These are phyloP conservation scores for Leishmania tarentolae DNA, from an alignment of 208 protist genomes.

Conservation along the genomic window DNA sequence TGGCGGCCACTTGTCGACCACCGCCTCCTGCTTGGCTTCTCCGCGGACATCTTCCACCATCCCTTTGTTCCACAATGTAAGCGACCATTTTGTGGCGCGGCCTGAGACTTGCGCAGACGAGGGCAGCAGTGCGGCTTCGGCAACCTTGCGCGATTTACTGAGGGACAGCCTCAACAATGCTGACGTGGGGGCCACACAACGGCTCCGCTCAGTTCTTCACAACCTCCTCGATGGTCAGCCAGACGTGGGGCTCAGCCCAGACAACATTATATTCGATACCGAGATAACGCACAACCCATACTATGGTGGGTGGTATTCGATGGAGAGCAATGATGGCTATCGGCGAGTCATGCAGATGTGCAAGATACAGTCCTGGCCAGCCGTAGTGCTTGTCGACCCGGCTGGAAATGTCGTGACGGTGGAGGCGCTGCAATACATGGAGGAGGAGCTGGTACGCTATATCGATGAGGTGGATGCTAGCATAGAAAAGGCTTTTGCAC, in stretches of 20 bases:
- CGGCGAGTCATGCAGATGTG: slow-evolving; percentile 52
- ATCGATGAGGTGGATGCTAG: slow-evolving; percentile 19
- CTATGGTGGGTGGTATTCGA: slow-evolving; percentile 69
- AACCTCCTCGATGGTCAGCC: slow-evolving; percentile 30
- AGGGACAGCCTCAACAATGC: not conserved
- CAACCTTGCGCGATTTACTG: slow-evolving; percentile 8
- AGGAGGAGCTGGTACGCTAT: slow-evolving; percentile 48
- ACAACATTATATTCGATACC: slow-evolving; percentile 44
- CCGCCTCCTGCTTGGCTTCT: slow-evolving; percentile 15
- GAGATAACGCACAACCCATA: slow-evolving; percentile 43
- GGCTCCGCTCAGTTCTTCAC: slow-evolving; percentile 16
- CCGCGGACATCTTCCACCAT: not conserved
- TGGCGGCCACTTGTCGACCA: slow-evolving; percentile 6
- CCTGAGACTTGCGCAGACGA: not conserved
- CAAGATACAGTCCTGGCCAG: slow-evolving; percentile 55
- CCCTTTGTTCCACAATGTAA: not conserved
- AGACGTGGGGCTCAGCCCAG: slow-evolving; percentile 16
- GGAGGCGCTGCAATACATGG: slow-evolving; percentile 52
- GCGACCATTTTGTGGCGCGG: slow-evolving; percentile 4
- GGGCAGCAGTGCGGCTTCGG: not conserved
- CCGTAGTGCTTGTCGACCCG: slow-evolving; percentile 65
- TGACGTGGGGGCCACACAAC: slow-evolving; percentile 2
- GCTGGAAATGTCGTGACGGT: slow-evolving; percentile 51
- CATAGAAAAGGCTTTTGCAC: slow-evolving; percentile 1
- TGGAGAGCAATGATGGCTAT: slow-evolving; percentile 63